A percentile compares a stretch with the other conserved stretches of the same genome.
These are phyloP conservation scores for Phytopythium delawarense DNA, from an alignment of 352 stramenopile species.

Conservation along the genomic window DNA sequence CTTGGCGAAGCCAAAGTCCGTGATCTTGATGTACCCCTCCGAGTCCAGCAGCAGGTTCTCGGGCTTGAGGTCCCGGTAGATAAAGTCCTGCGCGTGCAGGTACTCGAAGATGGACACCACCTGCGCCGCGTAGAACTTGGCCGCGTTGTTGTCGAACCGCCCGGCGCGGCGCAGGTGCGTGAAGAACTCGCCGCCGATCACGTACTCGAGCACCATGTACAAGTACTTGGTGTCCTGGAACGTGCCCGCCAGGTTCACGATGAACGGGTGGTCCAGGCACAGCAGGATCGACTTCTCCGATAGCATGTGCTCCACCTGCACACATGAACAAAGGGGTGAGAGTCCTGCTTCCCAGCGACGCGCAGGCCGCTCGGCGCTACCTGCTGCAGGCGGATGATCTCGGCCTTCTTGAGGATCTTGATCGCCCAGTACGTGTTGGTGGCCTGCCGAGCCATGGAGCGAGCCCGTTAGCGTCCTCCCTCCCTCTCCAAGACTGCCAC, in stretches of 20 bases:
- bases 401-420: conserved; percentile 97
- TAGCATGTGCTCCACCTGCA: conserved; percentile 95
- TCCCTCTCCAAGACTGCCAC: background rate
- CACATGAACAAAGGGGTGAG: background rate
- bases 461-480: background rate
- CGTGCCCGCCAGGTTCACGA: conserved; percentile 93
- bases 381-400: conserved; percentile 95
- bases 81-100: conserved; percentile 94
- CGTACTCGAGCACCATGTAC: conserved; percentile 98
- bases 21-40: conserved; percentile 96
- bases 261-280: conserved; percentile 93
- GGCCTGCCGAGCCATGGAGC: conserved; percentile 25
- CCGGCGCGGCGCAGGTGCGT: conserved; percentile 92
- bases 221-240: conserved; percentile 95
- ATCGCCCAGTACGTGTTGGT: conserved; percentile 94
- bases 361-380: conserved; percentile 16
- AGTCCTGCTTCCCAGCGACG: too few relatives aligned
- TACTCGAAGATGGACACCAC: conserved; percentile 97
- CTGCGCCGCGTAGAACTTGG: conserved; percentile 92
- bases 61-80: conserved; percentile 96
- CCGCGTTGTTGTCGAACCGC: conserved; percentile 90
- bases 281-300: conserved; percentile 95
- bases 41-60: conserved; percentile 95
- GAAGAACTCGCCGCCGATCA: conserved; percentile 98
- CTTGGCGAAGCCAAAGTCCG: conserved; percentile 93